Base-by-base conservation (phyloP, 352 stramenopile species). In the Globisporangium cystogenes region DNA sequence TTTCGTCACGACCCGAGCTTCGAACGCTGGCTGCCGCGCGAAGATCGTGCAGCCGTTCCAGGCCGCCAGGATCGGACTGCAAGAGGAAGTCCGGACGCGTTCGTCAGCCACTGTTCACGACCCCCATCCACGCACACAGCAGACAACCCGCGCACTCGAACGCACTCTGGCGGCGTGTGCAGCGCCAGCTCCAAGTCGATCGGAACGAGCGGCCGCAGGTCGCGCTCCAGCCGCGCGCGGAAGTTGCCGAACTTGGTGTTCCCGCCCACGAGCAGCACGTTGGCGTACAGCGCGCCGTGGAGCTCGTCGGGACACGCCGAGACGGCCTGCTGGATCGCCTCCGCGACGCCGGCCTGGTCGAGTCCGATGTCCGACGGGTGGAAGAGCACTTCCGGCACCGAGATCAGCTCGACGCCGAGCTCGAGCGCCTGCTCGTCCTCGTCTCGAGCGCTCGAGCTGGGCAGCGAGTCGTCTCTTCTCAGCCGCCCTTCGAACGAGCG, bases 321-420 rank as follows among this genome's bases (percentile, higher is more conserved):
- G 15, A 98, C 83, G 21, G 84, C 72, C 51, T 97, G 81, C 23
- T 92, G 70, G 66, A 98, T 91, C 7, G 76, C 74, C 31, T 95
- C 79, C 3, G 82, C 75, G 35, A 98, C 60, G 21, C 90, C 90
- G 23, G 82, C 80, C 55, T 97, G 90, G 36, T 80, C 53, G 42
- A 98, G 68, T 12, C 86, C 90, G 61, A 96, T 94, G 62, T 98
- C 91, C 0, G 85, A 95, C 26, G 93, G 93, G 57, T 89, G 77
- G 61, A 98, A 98, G 24, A 98, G 63, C 12, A 97, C 73, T 60
- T 98, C 93, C 0, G 90, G 90, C 23, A 96, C 87, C 1, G 82
- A 67, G 53, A 97, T 82, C 57, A 88, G 79, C 53, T 97, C 90
- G 14, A 85, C 71, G n/a, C 82, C 76, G 63, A 97, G 82, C 59